These are phyloP conservation scores for Tolypocladium guangdongense DNA, from an alignment of 2,329 filamentous ascomycete species.

Conservation along the genomic window DNA sequence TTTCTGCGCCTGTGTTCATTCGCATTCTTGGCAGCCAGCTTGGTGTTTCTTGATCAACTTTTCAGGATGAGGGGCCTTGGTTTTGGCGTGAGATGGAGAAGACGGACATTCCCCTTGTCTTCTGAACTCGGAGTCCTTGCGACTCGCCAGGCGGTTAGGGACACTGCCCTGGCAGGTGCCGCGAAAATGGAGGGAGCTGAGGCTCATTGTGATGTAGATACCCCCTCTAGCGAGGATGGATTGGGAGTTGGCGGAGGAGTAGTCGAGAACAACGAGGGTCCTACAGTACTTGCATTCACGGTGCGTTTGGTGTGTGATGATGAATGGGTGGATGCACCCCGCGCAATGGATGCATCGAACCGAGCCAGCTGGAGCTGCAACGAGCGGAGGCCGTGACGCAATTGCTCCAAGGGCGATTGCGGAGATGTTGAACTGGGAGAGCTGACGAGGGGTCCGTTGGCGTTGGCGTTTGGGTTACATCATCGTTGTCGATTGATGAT, in stretches of 20 bases:
- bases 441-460: too few species aligned
- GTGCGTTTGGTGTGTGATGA: background rate
- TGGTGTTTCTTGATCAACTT: constrained; percentile 2
- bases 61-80: background rate
- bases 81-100: background rate
- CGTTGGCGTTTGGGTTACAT: too few species aligned
- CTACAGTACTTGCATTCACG: background rate
- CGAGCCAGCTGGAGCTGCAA: background rate
- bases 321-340: too few species aligned
- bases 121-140: background rate
- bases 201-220: constrained; percentile 1
- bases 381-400: background rate
- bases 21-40: constrained; percentile 9
- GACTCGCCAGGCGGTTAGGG: background rate
- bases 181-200: background rate
- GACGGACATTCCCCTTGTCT: background rate
- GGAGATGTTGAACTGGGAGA: too few species aligned
- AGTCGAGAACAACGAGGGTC: background rate
- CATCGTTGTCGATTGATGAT: background rate
- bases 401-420: background rate
- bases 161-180: background rate
- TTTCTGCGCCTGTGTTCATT: background rate
- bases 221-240: constrained; percentile 1
- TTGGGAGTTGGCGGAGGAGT: background rate
- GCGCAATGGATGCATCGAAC: too few species aligned